phyloP scores from a whole-genome alignment of 2,329 filamentous ascomycete species.

The Alternaria hordeiaustralica region DNA sequence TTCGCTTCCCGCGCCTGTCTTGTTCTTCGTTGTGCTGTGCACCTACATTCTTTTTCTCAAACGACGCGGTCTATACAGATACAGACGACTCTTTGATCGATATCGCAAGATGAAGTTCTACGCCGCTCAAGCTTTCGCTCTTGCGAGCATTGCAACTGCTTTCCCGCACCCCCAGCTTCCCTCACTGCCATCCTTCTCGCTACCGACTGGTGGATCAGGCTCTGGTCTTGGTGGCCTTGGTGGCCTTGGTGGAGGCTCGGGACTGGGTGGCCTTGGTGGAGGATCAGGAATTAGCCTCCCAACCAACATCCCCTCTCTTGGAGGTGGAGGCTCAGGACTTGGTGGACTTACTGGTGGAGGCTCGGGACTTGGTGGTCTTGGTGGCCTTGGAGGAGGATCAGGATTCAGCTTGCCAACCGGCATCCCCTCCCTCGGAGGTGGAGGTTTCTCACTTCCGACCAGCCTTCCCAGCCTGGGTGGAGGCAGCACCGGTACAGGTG shows the following conservation, averaged over 20 bases:
- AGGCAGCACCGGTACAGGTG: not conserved
- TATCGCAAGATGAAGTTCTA: slow-evolving; percentile 35
- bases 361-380: not conserved
- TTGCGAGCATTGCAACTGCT: slow-evolving; percentile 31
- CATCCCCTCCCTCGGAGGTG: not conserved
- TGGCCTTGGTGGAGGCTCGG: not conserved
- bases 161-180: slow-evolving; percentile 28
- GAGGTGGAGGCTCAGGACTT: not conserved
- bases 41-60: slow-evolving; percentile 19
- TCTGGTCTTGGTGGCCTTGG: not conserved
- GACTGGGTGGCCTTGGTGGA: not conserved
- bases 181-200: slow-evolving; percentile 17
- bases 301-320: not conserved
- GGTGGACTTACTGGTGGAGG: not conserved
- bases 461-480: slow-evolving; percentile 1
- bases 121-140: slow-evolving; percentile 19
- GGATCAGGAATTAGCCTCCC: not conserved
- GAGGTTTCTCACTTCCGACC: not conserved
- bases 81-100: not conserved
- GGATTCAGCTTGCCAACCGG: not conserved
- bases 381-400: not conserved
- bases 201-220: slow-evolving; percentile 11
- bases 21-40: slow-evolving; percentile 26
- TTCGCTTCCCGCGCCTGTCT: not conserved
- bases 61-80: not conserved